phyloP scores from a whole-genome alignment of 2,329 filamentous ascomycete species.

The Monilinia fructicola region DNA sequence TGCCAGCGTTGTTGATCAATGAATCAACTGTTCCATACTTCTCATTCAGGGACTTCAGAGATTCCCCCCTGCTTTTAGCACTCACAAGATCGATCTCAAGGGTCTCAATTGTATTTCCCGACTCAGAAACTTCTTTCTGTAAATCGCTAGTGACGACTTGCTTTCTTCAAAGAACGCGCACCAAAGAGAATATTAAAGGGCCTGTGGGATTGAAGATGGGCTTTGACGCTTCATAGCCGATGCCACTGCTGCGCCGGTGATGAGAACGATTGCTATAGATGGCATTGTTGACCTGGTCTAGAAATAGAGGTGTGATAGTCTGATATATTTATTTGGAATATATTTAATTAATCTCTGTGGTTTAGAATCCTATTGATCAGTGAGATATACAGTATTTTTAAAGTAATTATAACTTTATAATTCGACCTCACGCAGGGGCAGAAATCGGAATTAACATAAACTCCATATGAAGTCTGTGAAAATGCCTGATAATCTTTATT shows the following conservation, averaged over 20 bases:
- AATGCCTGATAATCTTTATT: background rate
- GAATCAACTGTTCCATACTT: conserved; percentile 29
- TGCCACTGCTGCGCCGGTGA: conserved; percentile 48
- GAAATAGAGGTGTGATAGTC: background rate
- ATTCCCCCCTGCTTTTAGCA: conserved; percentile 33
- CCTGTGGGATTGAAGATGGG: conserved; percentile 42
- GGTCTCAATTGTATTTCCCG: conserved; percentile 32
- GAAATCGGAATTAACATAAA: background rate
- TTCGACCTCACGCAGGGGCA: background rate
- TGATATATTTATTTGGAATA: background rate
- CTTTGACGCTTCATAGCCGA: conserved; percentile 47
- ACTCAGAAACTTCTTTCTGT: conserved; percentile 39
- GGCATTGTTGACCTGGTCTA: conserved; percentile 18
- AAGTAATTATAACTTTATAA: background rate
- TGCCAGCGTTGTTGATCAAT: conserved; percentile 34
- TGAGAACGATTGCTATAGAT: conserved; percentile 38
- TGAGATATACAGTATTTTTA: background rate
- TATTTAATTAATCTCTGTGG: background rate
- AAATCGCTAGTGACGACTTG: conserved; percentile 42
- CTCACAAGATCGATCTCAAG: conserved; percentile 32
- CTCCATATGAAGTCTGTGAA: background rate
- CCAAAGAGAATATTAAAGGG: conserved; percentile 46
- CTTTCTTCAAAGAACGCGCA: conserved; percentile 42
- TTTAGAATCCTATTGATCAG: background rate
- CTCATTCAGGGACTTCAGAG: conserved; percentile 27